These are phyloP conservation scores for Metschnikowia noctiluminum DNA, from an alignment of 805 yeast species.

Conservation along the genomic window DNA sequence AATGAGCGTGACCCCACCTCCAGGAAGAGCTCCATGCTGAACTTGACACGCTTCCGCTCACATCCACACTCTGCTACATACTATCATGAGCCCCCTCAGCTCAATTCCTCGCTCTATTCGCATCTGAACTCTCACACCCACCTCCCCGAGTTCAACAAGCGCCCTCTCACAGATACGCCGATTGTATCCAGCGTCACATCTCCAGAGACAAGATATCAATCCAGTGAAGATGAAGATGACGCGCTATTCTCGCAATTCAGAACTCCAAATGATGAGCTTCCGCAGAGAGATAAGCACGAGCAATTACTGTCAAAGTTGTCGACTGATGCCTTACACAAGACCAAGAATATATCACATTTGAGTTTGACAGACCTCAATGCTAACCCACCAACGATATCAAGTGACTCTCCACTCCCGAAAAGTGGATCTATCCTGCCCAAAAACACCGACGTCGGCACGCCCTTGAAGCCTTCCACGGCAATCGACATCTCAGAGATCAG, in stretches of 20 bases:
- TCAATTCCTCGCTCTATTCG: conserved; percentile 11
- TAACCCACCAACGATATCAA: conserved; percentile 10
- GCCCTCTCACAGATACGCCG: conserved; percentile 77
- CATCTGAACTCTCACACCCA: conserved; percentile 14
- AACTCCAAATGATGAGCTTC: conserved; percentile 8
- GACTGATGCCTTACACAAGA: conserved; percentile 19
- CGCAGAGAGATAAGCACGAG: conserved; percentile 1
- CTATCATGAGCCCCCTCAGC: conserved; percentile 15
- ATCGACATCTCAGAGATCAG: conserved; percentile 3
- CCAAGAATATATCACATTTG: conserved; percentile 39
- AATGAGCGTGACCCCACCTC: conserved; percentile 3
- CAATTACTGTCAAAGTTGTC: not conserved
- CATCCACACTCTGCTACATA: conserved; percentile 17
- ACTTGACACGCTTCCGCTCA: conserved; percentile 14
- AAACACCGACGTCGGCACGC: conserved; percentile 9
- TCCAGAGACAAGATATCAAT: conserved; percentile 39
- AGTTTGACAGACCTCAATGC: conserved; percentile 32
- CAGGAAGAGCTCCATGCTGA: conserved; percentile 9
- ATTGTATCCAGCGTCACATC: conserved; percentile 55
- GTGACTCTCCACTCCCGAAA: conserved; percentile 5
- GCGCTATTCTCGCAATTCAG: conserved; percentile 7
- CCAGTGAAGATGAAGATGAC: conserved; percentile 28
- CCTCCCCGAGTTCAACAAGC: conserved; percentile 60
- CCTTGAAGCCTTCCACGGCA: conserved; percentile 7
- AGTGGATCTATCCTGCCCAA: conserved; percentile 24